Evolutionary conservation across 208 protist species (phyloP), one percentile per base, ranked within the genome.

Genomic region (Acanthamoeba sp.): DNA sequence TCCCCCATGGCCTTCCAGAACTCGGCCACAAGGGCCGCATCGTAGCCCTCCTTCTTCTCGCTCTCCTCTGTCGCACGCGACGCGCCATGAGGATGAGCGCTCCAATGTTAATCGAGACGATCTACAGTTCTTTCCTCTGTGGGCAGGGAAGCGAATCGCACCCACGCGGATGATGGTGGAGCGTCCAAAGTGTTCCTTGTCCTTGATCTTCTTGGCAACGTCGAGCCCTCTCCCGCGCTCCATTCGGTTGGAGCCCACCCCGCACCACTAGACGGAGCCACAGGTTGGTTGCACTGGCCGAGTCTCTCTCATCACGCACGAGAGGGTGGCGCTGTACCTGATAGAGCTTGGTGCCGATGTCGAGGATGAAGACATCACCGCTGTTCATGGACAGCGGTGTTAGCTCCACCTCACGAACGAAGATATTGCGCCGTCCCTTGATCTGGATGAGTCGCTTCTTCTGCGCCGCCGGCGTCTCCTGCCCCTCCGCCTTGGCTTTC

Each of bases 311-410:
- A n/a, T n/a, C n/a, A n/a, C n/a, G n/a, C n/a, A n/a, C n/a, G n/a
- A n/a, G n/a, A n/a, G n/a, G n/a, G n/a, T n/a, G n/a, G n/a, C n/a
- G n/a, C n/a, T n/a, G n/a, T n/a, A n/a, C n/a, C 89, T 95, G 84
- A 73, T 95, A 96, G 12, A 97, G 38, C 2, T 22, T 73, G 4
- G 93, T 18, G 45, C 94, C 95, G 20, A 29, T 6, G 87, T 97
- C 97, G 36, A 98, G 95, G 64, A 98, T 90, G 89, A 98, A 98
- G 34, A 94, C 80, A 62, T 98, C 97, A 27, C 96, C 96, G 32
- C 48, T 48, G 96, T 97, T 71, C 62, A 71, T 71, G 6, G 62
- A 71, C 20, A 71, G 22, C 22, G 62, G 62, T 27, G 62, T 71
- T 7, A 71, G 62, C 62, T 71, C 62, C 62, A 71, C 62, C 76